A percentile compares a stretch with the other conserved stretches of the same genome.
Evolutionary conservation across 2,329 filamentous ascomycete species (phyloP).

Genomic region (Cylindrodendrum hubeiense): DNA sequence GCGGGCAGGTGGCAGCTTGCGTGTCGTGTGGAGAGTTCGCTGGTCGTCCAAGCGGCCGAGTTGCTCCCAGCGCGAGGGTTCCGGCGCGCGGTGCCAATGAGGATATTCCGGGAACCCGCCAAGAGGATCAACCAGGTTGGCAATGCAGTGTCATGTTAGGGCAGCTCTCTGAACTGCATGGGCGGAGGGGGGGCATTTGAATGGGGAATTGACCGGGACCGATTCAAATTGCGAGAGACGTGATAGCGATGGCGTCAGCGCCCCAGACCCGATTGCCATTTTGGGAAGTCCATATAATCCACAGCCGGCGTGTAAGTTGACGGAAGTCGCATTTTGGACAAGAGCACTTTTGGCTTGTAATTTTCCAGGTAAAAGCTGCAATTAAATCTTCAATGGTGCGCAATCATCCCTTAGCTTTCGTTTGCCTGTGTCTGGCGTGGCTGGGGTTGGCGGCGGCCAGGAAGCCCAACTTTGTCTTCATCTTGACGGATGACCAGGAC

Average conservation of each 20-base stretch:
- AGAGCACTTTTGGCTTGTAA: background rate
- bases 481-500: slow-evolving; percentile 76
- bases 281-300: background rate
- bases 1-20: background rate
- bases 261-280: slow-evolving; percentile 1
- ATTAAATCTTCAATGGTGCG: background rate
- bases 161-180: background rate
- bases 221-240: slow-evolving; percentile 28
- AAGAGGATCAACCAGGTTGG: background rate
- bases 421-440: slow-evolving; percentile 4
- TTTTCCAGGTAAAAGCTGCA: background rate
- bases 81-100: background rate
- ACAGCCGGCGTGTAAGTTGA: background rate
- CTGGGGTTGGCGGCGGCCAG: slow-evolving; percentile 1
- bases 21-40: background rate
- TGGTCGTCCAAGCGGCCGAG: background rate
- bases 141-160: slow-evolving; percentile 17
- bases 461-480: slow-evolving; percentile 70
- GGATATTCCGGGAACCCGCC: background rate
- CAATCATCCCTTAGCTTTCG: background rate
- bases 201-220: background rate
- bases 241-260: slow-evolving; percentile 34
- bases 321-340: background rate
- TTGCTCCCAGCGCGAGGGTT: no score
- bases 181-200: slow-evolving; percentile 24